Percentiles rank a stretch among this genome's conserved stretches.
phyloP scores from a whole-genome alignment of 129 eudicot species.

The Pseudognaphalium luteoalbum region DNA sequence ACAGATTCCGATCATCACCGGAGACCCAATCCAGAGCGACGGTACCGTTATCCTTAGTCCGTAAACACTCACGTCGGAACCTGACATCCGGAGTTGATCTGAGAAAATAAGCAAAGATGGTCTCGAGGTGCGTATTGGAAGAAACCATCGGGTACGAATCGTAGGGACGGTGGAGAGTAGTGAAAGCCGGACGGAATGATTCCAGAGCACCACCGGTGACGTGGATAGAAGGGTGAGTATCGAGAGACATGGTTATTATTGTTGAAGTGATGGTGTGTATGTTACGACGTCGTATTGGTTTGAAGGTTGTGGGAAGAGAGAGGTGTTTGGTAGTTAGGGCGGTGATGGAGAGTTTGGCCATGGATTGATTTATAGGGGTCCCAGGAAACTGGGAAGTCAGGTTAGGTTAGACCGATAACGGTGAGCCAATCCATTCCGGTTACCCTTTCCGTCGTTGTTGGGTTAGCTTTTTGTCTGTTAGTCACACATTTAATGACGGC shows the following conservation, averaged over 20 bases:
- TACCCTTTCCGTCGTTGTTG: neutral
- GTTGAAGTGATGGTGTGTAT: neutral
- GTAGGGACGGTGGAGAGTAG: conserved; percentile 61
- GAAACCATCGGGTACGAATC: conserved; percentile 53
- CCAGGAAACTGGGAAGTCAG: conserved; percentile 10
- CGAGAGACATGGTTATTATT: conserved; percentile 42
- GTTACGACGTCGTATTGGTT: neutral
- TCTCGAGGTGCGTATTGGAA: conserved; percentile 76
- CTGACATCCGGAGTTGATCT: conserved; percentile 69
- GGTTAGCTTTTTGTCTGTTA: neutral
- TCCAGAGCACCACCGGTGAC: conserved; percentile 70
- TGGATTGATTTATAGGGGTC: conserved; percentile 5
- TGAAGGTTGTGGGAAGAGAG: neutral
- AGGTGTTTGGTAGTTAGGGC: conserved; percentile 24
- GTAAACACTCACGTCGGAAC: conserved; percentile 64
- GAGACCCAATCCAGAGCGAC: conserved; percentile 89
- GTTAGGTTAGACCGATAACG: neutral
- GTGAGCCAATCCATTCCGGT: conserved; percentile 15
- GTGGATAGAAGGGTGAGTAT: conserved; percentile 57
- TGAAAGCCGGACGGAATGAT: conserved; percentile 51
- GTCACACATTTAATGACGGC: neutral
- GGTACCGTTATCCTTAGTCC: conserved; percentile 67
- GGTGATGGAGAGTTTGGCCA: conserved; percentile 50
- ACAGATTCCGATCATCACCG: conserved; percentile 51
- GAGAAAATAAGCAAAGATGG: conserved; percentile 72